Conservation (phyloP, 2,329 filamentous ascomycete genomes). For the Diaporthe nobilis region DNA sequence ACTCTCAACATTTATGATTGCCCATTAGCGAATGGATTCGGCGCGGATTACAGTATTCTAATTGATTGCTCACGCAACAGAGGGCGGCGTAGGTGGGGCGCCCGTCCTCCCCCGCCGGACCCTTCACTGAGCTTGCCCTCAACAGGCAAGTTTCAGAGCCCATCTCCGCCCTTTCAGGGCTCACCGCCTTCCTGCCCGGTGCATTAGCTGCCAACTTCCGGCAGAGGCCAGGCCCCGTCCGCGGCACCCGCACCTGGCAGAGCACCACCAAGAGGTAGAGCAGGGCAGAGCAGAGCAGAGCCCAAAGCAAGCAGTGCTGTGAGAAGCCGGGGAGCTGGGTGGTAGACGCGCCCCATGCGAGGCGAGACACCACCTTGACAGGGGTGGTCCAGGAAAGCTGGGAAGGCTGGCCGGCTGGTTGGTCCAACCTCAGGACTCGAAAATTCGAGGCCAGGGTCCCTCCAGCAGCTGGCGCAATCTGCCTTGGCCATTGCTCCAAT, state of each 20-base stretch:
- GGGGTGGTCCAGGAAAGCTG: constrained; percentile 17
- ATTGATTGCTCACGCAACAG: constrained; percentile 10
- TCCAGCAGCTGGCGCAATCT: constrained; percentile 28
- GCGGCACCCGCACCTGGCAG: constrained; percentile 21
- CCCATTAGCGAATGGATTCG: constrained; percentile 29
- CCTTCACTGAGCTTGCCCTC: constrained; percentile 25
- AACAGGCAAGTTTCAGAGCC: constrained; percentile 32
- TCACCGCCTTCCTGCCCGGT: constrained; percentile 32
- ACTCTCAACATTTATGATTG: constrained; percentile 31
- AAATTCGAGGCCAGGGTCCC: constrained; percentile 33
- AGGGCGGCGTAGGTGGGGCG: constrained; percentile 18
- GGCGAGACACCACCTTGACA: constrained; percentile 16
- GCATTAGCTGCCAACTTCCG: constrained; percentile 12
- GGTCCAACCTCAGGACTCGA: constrained; percentile 26
- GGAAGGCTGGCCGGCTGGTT: constrained; percentile 21
- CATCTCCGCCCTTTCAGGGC: constrained; percentile 2
- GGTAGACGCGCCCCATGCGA: constrained; percentile 29
- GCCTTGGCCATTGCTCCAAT: constrained; percentile 32
- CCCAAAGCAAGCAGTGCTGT: not conserved
- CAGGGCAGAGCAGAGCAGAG: not conserved
- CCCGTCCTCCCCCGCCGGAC: not conserved
- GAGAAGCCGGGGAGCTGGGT: not conserved
- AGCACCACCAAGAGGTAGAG: not conserved
- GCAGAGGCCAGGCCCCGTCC: constrained; percentile 18
- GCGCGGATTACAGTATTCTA: not conserved